phyloP scores from a whole-genome alignment of 805 yeast genomes.

The Hermanozyma aechmeae region DNA sequence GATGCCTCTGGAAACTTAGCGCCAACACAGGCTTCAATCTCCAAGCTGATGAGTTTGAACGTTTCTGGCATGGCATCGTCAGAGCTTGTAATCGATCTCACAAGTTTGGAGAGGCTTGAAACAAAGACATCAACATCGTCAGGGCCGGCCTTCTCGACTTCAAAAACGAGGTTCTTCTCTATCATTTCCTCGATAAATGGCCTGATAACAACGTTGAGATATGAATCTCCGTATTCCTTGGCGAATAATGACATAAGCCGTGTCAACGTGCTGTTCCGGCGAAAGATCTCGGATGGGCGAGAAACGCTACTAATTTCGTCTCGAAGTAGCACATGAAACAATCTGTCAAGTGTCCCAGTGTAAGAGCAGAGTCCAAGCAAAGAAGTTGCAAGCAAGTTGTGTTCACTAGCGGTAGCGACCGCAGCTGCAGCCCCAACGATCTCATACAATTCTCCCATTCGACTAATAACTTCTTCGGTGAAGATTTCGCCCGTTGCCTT shows the following conservation, averaged over 20 bases:
- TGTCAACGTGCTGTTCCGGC: constrained; percentile 79
- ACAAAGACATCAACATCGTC: constrained; percentile 39
- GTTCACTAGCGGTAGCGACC: constrained; percentile 59
- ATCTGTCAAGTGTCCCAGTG: constrained; percentile 24
- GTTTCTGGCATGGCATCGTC: constrained; percentile 57
- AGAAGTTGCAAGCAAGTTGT: constrained; percentile 62
- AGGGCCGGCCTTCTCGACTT: constrained; percentile 46
- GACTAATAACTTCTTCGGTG: constrained; percentile 15
- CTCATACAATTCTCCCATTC: constrained; percentile 27
- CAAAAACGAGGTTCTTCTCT: constrained; percentile 43
- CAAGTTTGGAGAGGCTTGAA: constrained; percentile 44
- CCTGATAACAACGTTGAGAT: constrained; percentile 41
- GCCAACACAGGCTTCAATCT: constrained; percentile 48
- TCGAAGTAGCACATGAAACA: constrained; percentile 46
- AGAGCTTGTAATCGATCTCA: constrained; percentile 51
- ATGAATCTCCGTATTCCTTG: constrained; percentile 53
- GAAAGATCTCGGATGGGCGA: constrained; percentile 61
- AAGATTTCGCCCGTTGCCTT: constrained; percentile 16
- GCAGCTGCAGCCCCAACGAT: constrained; percentile 45
- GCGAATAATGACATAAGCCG: constrained; percentile 66
- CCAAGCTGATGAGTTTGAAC: constrained; percentile 59
- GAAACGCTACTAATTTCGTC: constrained; percentile 55
- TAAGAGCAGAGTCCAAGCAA: constrained; percentile 45
- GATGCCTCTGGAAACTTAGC: constrained; percentile 55
- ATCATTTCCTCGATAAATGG: constrained; percentile 50